Base-by-base conservation (phyloP, 2,329 filamentous ascomycete genomes). In the Ophiostoma himal-ulmi region DNA sequence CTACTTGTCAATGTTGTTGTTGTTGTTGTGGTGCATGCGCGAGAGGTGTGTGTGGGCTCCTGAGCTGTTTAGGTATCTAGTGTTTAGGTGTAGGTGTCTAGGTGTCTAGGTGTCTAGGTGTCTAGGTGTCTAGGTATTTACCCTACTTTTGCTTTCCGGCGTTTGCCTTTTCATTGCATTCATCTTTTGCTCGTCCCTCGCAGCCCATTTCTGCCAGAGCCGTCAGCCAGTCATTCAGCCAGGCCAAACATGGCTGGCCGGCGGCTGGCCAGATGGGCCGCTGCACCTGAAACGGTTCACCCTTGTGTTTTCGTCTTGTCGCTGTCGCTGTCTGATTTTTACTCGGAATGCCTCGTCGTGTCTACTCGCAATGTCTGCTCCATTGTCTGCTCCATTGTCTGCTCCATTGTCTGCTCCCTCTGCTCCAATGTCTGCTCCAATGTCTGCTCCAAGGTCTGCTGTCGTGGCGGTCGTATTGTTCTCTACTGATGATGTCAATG, bases 241-340 rank as follows among this genome's bases (percentile, higher is more conserved):
- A 44, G 44, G 44, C 44, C 44, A 48, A 44, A 44, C 41, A 39
- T 60, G 54, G 26, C 54, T 62, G 57, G 57, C 57, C 57, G 52
- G n/a, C 60, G 44, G 57, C 62, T 69, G 68, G 69, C 69, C 69
- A 57, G 70, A 71, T 34, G 65, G 65, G 54, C 70, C 67, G 64
- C 39, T 30, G 68, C 70, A 69, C 70, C 70, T 71, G 70, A 71
- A 71, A 71, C 70, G 65, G 70, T 48, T 67, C 70, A 70, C 67
- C 52, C 65, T 62, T 1, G 57, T 34, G n/a, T 62, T 54, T 30
- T 57, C 39, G 54, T 41, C 66, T 64, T 26, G 52, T 57, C 52
- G 44, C 44, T 44, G 39, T 17, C 39, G 39, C 39, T 44, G 39
- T 17, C 39, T 20, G 17, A n/a, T 48, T 17, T n/a, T 17, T 48